A percentile compares a stretch with the other conserved stretches of the same genome.
Conservation (phyloP, 2,329 filamentous ascomycete genomes). For the Cordyceps tenuipes region DNA sequence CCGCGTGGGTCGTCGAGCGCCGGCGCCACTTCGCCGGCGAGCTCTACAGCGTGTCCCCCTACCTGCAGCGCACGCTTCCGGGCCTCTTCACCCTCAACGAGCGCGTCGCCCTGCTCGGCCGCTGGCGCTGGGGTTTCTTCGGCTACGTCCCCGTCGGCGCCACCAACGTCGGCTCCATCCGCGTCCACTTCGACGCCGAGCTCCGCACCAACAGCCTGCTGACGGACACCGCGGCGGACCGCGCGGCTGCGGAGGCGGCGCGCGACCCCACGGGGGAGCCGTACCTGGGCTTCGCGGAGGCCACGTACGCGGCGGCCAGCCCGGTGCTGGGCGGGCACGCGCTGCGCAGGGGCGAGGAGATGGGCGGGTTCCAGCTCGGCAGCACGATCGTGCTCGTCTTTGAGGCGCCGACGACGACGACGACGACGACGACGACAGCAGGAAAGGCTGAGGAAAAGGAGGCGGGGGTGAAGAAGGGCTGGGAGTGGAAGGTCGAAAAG, state of each 20-base stretch:
- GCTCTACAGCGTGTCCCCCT: slow-evolving; percentile 89
- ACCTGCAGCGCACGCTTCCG: slow-evolving; percentile 84
- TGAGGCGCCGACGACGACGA: slow-evolving; percentile 64
- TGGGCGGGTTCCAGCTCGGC: slow-evolving; percentile 95
- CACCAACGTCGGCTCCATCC: slow-evolving; percentile 94
- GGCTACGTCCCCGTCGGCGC: slow-evolving; percentile 91
- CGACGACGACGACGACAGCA: slow-evolving; percentile 38
- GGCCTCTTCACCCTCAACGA: slow-evolving; percentile 96
- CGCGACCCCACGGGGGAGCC: slow-evolving; percentile 56
- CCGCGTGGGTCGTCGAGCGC: slow-evolving; percentile 89
- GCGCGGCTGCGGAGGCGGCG: slow-evolving; percentile 71
- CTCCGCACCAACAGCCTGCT: slow-evolving; percentile 85
- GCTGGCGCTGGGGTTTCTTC: slow-evolving; percentile 98
- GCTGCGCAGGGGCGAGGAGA: slow-evolving; percentile 81
- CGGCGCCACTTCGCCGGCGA: slow-evolving; percentile 97
- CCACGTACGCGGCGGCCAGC: slow-evolving; percentile 75
- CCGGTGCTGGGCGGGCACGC: slow-evolving; percentile 73
- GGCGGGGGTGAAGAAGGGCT: slow-evolving; percentile 57
- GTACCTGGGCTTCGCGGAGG: slow-evolving; percentile 88
- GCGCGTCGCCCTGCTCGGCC: slow-evolving; percentile 82
- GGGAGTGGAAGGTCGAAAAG: slow-evolving; percentile 78
- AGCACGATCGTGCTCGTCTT: slow-evolving; percentile 95
- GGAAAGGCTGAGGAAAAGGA: slow-evolving; percentile 42
- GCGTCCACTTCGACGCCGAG: slow-evolving; percentile 93
- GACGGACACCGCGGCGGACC: slow-evolving; percentile 86